Evolutionary conservation across 2,329 filamentous ascomycete species (phyloP).

Genomic region (Cladosporium colombiae): DNA sequence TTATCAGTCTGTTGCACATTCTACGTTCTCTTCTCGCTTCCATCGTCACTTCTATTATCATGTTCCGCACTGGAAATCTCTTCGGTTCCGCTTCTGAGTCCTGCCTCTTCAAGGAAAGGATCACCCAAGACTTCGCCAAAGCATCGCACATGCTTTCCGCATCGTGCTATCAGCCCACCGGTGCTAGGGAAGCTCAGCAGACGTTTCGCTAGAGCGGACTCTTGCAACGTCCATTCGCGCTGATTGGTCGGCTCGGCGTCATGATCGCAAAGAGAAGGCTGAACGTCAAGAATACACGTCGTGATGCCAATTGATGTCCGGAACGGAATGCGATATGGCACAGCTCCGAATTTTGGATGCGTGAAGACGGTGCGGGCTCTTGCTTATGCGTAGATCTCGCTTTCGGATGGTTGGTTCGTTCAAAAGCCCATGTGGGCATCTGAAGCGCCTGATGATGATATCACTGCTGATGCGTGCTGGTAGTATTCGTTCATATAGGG

Average conservation of each 20-base stretch:
- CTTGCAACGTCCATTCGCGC: neutral
- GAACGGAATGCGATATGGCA: neutral
- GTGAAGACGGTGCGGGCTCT: neutral
- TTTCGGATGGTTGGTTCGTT: neutral
- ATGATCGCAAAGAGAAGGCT: neutral
- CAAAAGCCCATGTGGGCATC: neutral
- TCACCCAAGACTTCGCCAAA: neutral
- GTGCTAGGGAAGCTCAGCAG: neutral
- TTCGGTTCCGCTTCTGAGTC: neutral
- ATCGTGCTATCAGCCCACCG: neutral
- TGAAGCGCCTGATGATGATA: neutral
- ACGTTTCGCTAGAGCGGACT: neutral
- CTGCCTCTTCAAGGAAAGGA: neutral
- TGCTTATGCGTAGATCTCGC: neutral
- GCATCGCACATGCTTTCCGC: neutral
- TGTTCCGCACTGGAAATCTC: neutral
- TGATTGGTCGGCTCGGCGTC: neutral
- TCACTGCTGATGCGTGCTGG: neutral
- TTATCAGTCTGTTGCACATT: neutral
- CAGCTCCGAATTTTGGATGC: neutral
- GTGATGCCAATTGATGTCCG: neutral
- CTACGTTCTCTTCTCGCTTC: neutral
- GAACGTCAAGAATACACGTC: neutral
- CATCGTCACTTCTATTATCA: neutral
- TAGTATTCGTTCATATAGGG: conserved; percentile 2